Base-by-base conservation (phyloP, 2,329 filamentous ascomycete species). In the Pestalotiopsis sp. region DNA sequence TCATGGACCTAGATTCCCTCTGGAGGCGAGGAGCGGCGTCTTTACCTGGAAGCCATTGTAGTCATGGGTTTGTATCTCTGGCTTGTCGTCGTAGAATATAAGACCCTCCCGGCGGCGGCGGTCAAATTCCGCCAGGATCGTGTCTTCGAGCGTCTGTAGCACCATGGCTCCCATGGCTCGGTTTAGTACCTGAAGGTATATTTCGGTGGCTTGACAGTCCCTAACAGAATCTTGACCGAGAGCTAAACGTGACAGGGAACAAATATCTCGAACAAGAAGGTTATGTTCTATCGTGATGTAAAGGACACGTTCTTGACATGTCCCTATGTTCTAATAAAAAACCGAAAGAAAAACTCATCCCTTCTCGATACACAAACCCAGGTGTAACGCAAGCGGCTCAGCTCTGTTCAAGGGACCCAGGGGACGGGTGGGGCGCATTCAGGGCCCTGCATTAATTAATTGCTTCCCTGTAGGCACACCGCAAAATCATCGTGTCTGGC, bases 51-150 rank as follows among this genome's bases (percentile, higher is more conserved):
- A 70, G 20, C 69, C 70, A 38, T 69, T 38, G 9, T 58, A 27
- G 1, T 52, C 41, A n/a, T 67, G n/a, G 9, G 39, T 31, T 17
- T 66, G 68, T 17, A 71, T 68, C 5, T 68, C 65, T 41, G 72
- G 71, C 25, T 74, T 57, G 14, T 67, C 36, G 39, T 73, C 70
- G 68, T 72, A 76, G 17, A 73, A 68, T 25, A 76, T 72, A 17
- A 70, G 58, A 6, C 74, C 75, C 13, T 70, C 65, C 6, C 68
- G 31, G 14, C 72, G 66, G 20, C 72, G 75, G 1, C 67, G 71
- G 67, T 77, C 73, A 64, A 76, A 76, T 6, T 70, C 68, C 23
- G 67, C 65, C 14, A 74, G 70, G 39, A 76, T 68, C 1, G 45
- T 27, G 6, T 67, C 67, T 49, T 75, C 73, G 67, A 65, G 58